Evolutionary conservation across 2,329 filamentous ascomycete species (phyloP).

Genomic region (Diaporthe sp.): DNA sequence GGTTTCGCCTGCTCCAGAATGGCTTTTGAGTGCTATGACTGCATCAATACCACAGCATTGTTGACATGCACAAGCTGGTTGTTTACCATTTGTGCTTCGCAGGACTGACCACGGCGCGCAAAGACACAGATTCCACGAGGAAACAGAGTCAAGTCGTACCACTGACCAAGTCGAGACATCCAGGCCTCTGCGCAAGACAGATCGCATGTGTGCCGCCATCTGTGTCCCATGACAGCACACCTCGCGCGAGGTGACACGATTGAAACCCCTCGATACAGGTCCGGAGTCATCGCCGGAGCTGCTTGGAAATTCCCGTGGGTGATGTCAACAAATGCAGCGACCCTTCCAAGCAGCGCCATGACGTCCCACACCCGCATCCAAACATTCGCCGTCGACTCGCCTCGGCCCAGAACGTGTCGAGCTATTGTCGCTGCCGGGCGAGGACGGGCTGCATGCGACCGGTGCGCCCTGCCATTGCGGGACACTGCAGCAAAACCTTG

Average conservation of each 20-base stretch:
- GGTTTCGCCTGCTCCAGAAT: background rate
- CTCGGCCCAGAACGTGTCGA: constrained; percentile 22
- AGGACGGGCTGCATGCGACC: constrained; percentile 3
- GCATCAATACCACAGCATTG: background rate
- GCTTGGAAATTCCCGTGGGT: background rate
- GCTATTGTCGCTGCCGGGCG: constrained; percentile 22
- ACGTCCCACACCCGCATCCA: background rate
- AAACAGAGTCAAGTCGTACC: background rate
- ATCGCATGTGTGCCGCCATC: background rate
- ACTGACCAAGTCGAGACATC: background rate
- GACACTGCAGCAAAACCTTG: constrained; percentile 3
- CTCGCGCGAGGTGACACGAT: background rate
- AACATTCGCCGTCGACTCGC: background rate
- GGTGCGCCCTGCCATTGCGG: constrained; percentile 1
- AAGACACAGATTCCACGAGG: background rate
- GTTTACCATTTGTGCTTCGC: background rate
- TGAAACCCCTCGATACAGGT: background rate
- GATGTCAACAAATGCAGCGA: constrained; percentile 23
- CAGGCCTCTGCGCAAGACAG: background rate
- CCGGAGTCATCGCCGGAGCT: no score
- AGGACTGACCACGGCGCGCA: background rate
- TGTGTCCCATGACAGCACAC: constrained; percentile 19
- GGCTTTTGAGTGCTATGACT: background rate
- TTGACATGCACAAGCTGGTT: background rate
- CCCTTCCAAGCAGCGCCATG: background rate